These are phyloP conservation scores for Fennellomyces sp. DNA, from an alignment of 371 early-diverging fungal species.

Conservation along the genomic window DNA sequence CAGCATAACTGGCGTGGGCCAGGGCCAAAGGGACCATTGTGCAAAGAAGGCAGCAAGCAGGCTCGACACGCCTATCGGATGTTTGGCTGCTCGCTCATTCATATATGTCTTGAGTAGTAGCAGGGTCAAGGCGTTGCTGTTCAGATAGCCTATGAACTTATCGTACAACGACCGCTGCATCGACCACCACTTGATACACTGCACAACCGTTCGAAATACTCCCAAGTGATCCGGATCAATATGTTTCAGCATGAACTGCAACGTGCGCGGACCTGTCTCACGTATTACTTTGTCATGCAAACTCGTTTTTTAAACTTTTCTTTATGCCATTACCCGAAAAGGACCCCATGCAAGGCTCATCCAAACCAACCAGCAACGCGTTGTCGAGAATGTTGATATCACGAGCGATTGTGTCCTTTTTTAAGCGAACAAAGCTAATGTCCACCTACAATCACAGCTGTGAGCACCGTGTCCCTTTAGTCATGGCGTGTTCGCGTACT, in stretches of 20 bases:
- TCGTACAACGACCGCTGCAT: constrained; percentile 31
- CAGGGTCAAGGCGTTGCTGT: constrained; percentile 36
- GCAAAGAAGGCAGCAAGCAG: constrained; percentile 30
- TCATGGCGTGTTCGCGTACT: constrained; percentile 13
- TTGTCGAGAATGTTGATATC: constrained; percentile 34
- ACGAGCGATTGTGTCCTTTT: constrained; percentile 2
- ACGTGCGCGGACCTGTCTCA: constrained; percentile 32
- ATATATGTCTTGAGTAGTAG: constrained; percentile 38
- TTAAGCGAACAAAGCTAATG: constrained; percentile 42
- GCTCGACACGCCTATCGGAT: constrained; percentile 4
- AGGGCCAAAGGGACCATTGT: constrained; percentile 40
- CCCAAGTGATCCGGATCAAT: constrained; percentile 13
- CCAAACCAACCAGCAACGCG: constrained; percentile 20
- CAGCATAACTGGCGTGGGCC: constrained; percentile 39
- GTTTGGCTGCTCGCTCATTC: not conserved
- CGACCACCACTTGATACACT: constrained; percentile 44
- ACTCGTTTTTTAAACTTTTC: too few relatives aligned
- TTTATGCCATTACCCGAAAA: constrained; percentile 29
- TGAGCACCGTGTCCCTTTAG: too few relatives aligned
- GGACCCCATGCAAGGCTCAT: constrained; percentile 30
- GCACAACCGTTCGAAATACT: constrained; percentile 23
- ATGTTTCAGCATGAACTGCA: constrained; percentile 21
- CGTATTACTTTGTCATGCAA: not conserved
- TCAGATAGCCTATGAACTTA: constrained; percentile 43
- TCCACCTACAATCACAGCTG: too few relatives aligned